These are phyloP conservation scores for Cladosporium sphaerospermum DNA, from an alignment of 2,329 filamentous ascomycete genomes.

Conservation along the genomic window DNA sequence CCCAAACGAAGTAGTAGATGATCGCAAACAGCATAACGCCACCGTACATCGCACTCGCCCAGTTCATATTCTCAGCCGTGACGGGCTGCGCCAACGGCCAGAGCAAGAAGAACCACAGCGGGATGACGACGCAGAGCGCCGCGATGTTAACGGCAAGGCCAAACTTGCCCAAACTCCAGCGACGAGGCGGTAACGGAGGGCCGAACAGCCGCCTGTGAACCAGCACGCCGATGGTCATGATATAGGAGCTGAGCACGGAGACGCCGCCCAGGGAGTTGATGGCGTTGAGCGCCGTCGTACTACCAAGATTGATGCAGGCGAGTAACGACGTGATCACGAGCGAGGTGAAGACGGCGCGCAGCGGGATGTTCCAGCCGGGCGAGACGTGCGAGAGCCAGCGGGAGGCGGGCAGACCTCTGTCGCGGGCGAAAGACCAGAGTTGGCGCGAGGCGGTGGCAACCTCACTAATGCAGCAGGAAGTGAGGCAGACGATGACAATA, in stretches of 20 bases:
- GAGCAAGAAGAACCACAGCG: constrained; percentile 23
- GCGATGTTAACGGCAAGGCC: constrained; percentile 19
- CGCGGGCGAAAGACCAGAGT: constrained; percentile 36
- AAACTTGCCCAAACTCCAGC: constrained; percentile 17
- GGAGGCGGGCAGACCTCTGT: constrained; percentile 2
- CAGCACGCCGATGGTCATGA: constrained; percentile 14
- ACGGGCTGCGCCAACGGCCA: constrained; percentile 15
- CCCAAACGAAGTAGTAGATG: constrained; percentile 16
- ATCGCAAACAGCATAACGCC: constrained; percentile 13
- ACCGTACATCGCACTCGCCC: constrained; percentile 11
- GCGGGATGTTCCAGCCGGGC: constrained; percentile 14
- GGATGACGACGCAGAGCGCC: constrained; percentile 5
- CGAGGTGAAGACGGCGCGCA: constrained; percentile 10
- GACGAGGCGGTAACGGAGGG: constrained; percentile 10
- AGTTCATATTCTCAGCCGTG: constrained; percentile 8
- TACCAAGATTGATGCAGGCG: constrained; percentile 12
- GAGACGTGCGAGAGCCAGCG: constrained; percentile 10
- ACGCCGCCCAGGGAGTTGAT: constrained; percentile 13
- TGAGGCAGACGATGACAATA: constrained; percentile 21
- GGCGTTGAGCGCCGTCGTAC: constrained; percentile 9
- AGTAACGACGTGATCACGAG: constrained; percentile 10
- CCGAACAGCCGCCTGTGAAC: constrained; percentile 13
- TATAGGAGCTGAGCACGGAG: constrained; percentile 14
- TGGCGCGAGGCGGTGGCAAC: constrained; percentile 38
- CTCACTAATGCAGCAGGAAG: constrained; percentile 32